Conservation (phyloP, 1,139 yeast genomes). For the Pichia inconspicua region DNA sequence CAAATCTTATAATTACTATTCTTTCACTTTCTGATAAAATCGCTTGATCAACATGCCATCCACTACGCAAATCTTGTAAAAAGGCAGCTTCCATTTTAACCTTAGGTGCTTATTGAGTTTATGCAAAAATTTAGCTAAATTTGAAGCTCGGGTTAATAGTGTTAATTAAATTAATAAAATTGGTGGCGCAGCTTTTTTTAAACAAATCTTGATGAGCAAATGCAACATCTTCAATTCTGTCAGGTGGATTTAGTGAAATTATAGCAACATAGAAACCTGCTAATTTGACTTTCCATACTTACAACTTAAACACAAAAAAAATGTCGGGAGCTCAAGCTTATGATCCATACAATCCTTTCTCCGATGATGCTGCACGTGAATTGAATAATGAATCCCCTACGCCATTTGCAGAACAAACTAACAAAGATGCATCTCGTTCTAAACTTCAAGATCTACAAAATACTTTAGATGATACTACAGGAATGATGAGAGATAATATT, state of each 20-base stretch:
- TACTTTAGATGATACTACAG: conserved; percentile 66
- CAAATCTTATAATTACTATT: conserved; percentile 81
- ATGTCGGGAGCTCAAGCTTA: conserved; percentile 30
- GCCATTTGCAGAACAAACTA: conserved; percentile 5
- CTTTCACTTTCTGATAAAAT: conserved; percentile 79
- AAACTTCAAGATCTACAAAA: conserved; percentile 26
- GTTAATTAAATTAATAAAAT: no score
- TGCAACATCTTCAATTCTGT: not conserved
- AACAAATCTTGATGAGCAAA: not conserved
- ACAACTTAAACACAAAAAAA: not conserved
- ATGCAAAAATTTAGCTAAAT: not conserved
- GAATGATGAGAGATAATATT: conserved; percentile 95
- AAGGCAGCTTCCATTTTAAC: not conserved
- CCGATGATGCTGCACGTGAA: conserved; percentile 25
- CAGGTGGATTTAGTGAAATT: not conserved
- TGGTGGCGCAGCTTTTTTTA: not conserved
- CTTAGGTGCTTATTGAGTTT: no score
- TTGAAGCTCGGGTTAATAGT: not conserved
- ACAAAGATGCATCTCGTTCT: conserved; percentile 7
- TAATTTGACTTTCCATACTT: no score
- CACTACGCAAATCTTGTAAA: conserved; percentile 44
- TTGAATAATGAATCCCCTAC: conserved; percentile 12
- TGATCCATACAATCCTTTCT: conserved; percentile 29
- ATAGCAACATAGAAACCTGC: no score
- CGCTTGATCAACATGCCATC: conserved; percentile 99